These are phyloP conservation scores for Rutstroemia sp. DNA, from an alignment of 2,329 filamentous ascomycete genomes.

Conservation along the genomic window DNA sequence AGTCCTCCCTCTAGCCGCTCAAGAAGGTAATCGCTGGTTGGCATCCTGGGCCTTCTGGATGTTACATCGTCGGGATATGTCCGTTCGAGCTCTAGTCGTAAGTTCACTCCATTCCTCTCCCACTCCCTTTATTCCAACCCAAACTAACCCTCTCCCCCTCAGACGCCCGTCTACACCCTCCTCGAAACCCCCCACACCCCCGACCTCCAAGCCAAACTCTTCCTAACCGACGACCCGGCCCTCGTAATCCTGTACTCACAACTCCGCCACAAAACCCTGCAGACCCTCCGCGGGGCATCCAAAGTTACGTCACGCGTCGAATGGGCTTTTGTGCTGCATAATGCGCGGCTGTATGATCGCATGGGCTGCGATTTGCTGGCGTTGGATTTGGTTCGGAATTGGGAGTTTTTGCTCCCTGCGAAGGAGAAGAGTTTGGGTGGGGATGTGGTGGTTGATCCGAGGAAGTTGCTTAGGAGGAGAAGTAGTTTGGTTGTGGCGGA, in stretches of 20 bases:
- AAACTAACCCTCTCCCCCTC: conserved; percentile 10
- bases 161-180: conserved; percentile 73
- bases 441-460: conserved; percentile 23
- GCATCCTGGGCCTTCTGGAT: conserved; percentile 96
- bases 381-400: conserved; percentile 70
- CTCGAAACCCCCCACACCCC: conserved; percentile 61
- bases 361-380: conserved; percentile 93
- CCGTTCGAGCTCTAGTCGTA: conserved; percentile 76
- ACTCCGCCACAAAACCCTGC: conserved; percentile 70
- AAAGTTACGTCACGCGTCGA: conserved; percentile 73
- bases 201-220: conserved; percentile 67
- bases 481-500: conserved; percentile 79
- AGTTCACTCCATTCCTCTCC: conserved; percentile 28
- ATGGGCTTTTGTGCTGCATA: conserved; percentile 85
- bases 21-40: conserved; percentile 85
- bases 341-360: conserved; percentile 72
- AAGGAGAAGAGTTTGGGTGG: conserved; percentile 35
- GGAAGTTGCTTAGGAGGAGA: conserved; percentile 61
- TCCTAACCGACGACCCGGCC: conserved; percentile 84
- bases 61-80: conserved; percentile 72
- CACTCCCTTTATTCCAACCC: not conserved
- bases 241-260: conserved; percentile 82
- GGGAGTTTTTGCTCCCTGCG: conserved; percentile 64
- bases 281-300: conserved; percentile 78
- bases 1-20: conserved; percentile 67